Evolutionary conservation across 257 asterid genomes (phyloP).

Genomic region (Haberlea rhodopensis): DNA sequence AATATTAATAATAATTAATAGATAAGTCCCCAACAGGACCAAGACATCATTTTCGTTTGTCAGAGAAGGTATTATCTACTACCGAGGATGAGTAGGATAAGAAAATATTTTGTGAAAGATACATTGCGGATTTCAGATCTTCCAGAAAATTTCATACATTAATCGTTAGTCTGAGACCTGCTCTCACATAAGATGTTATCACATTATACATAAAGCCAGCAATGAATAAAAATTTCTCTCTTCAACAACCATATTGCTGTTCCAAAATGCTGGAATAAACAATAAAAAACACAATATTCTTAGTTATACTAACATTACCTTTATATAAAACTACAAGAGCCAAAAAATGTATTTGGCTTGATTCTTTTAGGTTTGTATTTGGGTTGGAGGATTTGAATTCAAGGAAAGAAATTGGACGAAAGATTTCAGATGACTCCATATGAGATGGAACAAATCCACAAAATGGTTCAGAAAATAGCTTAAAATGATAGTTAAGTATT

Average conservation of each 20-base stretch:
- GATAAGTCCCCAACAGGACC: background rate
- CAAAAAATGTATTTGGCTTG: background rate
- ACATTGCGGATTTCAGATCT: background rate
- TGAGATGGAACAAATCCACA: too few species aligned
- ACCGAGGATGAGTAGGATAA: too few species aligned
- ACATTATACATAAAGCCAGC: background rate
- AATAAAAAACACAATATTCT: background rate
- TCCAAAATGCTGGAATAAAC: background rate
- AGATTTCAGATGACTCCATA: too few species aligned
- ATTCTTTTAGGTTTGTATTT: slow-evolving; percentile 9
- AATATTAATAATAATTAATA: too few species aligned
- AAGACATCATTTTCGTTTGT: background rate
- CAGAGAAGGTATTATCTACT: too few species aligned
- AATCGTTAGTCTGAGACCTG: background rate
- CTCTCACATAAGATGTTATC: background rate
- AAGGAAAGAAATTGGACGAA: too few species aligned
- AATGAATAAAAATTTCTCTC: background rate
- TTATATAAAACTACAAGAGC: background rate
- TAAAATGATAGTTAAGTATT: too few species aligned
- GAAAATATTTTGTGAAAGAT: background rate
- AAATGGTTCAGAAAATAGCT: too few species aligned
- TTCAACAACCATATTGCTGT: background rate
- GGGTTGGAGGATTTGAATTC: too few species aligned
- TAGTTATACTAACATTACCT: background rate
- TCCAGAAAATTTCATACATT: background rate